A percentile compares a stretch with the other conserved stretches of the same genome.
These are phyloP conservation scores for Chaetomium olivaceum DNA, from an alignment of 2,329 filamentous ascomycete genomes.

Conservation along the genomic window DNA sequence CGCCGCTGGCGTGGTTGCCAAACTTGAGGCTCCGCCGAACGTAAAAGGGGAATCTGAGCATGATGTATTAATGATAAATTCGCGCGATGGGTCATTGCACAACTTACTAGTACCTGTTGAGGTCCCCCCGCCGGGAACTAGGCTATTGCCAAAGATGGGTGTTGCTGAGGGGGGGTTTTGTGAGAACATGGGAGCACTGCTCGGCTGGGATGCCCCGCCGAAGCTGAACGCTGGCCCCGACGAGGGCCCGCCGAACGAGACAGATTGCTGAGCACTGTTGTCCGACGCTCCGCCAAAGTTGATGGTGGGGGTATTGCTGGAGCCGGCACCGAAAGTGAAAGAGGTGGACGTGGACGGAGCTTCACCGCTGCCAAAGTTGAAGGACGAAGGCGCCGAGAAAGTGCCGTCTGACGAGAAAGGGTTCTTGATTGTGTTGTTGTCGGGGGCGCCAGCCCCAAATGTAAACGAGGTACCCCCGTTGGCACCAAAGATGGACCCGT, in stretches of 20 bases:
- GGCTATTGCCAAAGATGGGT: conserved; percentile 38
- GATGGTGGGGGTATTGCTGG: conserved; percentile 38
- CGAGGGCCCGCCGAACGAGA: conserved; percentile 23
- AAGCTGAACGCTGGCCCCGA: conserved; percentile 40
- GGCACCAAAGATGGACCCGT: conserved; percentile 35
- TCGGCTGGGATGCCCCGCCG: conserved; percentile 38
- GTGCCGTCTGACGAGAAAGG: conserved; percentile 39
- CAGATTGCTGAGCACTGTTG: conserved; percentile 22
- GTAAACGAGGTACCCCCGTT: conserved; percentile 41
- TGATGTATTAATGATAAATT: conserved; percentile 28
- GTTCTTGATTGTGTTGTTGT: conserved; percentile 41
- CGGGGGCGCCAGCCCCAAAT: conserved; percentile 39
- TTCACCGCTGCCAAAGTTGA: conserved; percentile 45
- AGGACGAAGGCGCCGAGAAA: conserved; percentile 36
- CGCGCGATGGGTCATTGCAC: neutral
- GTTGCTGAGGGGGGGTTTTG: conserved; percentile 35
- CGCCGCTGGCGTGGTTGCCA: conserved; percentile 60
- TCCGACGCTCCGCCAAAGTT: conserved; percentile 42
- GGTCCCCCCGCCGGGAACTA: conserved; percentile 40
- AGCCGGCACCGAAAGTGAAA: conserved; percentile 33
- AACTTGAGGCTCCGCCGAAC: conserved; percentile 60
- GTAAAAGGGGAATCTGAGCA: conserved; percentile 55
- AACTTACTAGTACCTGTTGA: conserved; percentile 48
- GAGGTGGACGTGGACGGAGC: conserved; percentile 29
- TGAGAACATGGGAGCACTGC: conserved; percentile 30